These are phyloP conservation scores for Neurospora discreta DNA, from an alignment of 495 filamentous ascomycete genomes.

Conservation along the genomic window DNA sequence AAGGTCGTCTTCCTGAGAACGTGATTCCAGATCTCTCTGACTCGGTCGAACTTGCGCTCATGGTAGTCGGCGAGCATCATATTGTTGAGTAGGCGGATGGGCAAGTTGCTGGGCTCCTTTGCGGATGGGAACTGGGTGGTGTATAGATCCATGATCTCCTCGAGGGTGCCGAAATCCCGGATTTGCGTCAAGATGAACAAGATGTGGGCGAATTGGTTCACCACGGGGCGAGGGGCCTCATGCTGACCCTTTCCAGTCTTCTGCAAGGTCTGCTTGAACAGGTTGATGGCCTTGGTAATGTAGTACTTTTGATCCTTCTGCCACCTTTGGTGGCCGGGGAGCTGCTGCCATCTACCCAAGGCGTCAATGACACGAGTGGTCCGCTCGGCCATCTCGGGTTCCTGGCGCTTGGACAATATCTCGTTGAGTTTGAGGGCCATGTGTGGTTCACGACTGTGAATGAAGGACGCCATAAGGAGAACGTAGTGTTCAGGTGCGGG, in stretches of 20 bases:
- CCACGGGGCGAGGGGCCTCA: constrained; percentile 30
- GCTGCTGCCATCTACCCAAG: constrained; percentile 21
- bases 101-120: constrained; percentile 19
- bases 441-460: constrained; percentile 25
- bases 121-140: constrained; percentile 17
- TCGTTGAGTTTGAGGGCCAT: constrained; percentile 20
- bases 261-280: constrained; percentile 11
- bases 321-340: constrained; percentile 11
- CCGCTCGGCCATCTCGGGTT: constrained; percentile 18
- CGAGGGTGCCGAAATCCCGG: constrained; percentile 41
- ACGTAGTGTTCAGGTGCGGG: constrained; percentile 49
- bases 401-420: constrained; percentile 22
- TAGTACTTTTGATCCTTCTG: constrained; percentile 9
- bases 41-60: constrained; percentile 43
- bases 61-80: constrained; percentile 53
- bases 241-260: constrained; percentile 1
- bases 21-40: constrained; percentile 56
- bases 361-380: constrained; percentile 25
- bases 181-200: constrained; percentile 50
- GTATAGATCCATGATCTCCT: constrained; percentile 47
- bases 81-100: constrained; percentile 48
- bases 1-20: constrained; percentile 39
- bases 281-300: constrained; percentile 19
- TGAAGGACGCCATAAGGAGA: constrained; percentile 22
- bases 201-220: constrained; percentile 40